Evolutionary conservation across 2,329 filamentous ascomycete species (phyloP).

Genomic region (Botrytis medusae): DNA sequence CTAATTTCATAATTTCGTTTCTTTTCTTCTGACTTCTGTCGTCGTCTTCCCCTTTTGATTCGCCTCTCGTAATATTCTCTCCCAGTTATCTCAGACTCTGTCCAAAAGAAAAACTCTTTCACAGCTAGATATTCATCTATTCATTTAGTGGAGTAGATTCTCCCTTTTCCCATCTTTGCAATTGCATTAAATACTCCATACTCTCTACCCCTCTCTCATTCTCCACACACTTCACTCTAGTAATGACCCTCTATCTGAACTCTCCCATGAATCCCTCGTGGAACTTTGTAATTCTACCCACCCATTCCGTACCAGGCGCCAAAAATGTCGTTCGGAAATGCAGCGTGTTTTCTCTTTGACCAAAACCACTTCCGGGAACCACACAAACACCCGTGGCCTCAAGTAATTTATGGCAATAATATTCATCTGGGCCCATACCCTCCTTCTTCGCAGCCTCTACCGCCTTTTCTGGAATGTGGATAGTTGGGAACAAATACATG

Average conservation of each 20-base stretch:
- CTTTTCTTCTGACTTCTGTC: no score
- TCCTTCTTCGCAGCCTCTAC: slow-evolving; percentile 72
- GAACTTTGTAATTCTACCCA: slow-evolving; percentile 82
- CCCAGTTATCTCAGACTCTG: neutral
- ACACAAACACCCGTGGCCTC: slow-evolving; percentile 95
- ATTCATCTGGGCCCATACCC: slow-evolving; percentile 79
- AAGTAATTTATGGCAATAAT: slow-evolving; percentile 87
- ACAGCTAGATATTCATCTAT: neutral
- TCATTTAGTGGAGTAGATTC: neutral
- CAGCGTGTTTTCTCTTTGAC: slow-evolving; percentile 84
- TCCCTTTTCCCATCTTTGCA: neutral
- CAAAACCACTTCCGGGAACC: slow-evolving; percentile 89
- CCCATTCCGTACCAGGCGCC: slow-evolving; percentile 94
- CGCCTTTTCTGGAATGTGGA: slow-evolving; percentile 75
- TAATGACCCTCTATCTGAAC: slow-evolving; percentile 48
- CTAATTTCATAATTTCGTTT: neutral
- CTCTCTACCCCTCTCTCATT: no score
- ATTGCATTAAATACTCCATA: neutral
- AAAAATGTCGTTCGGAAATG: slow-evolving; percentile 98
- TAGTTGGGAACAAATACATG: slow-evolving; percentile 99
- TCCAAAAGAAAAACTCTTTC: neutral
- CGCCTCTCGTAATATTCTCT: neutral
- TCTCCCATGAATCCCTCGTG: slow-evolving; percentile 88
- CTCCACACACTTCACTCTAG: neutral
- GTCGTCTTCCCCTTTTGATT: neutral